These are phyloP conservation scores for Camellia sinensis DNA, from an alignment of 148 eudicot species.

Conservation along the genomic window DNA sequence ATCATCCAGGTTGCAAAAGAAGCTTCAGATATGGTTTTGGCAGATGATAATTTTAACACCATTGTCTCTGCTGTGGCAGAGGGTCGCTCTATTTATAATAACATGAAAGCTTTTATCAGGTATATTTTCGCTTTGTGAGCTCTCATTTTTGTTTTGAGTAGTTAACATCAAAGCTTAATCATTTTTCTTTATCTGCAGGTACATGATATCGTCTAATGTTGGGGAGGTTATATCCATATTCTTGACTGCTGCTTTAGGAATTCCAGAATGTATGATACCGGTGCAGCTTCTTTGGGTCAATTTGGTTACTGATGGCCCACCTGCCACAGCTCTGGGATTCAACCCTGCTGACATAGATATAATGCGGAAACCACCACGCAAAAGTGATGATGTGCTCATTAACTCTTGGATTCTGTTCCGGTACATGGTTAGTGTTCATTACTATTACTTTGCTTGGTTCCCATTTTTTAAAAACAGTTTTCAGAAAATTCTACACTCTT, in stretches of 20 bases:
- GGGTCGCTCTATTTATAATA: slow-evolving; percentile 83
- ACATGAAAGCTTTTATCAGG: slow-evolving; percentile 97
- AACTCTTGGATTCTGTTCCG: slow-evolving; percentile 75
- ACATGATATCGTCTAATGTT: slow-evolving; percentile 94
- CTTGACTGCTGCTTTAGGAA: slow-evolving; percentile 84
- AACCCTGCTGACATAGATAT: slow-evolving; percentile 82
- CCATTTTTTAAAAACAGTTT: too few species aligned
- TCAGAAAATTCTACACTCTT: too few species aligned
- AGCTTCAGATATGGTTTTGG: slow-evolving; percentile 94
- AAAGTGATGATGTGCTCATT: slow-evolving; percentile 71
- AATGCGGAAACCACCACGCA: slow-evolving; percentile 86
- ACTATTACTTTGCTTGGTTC: too few species aligned
- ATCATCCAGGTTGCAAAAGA: slow-evolving; percentile 77
- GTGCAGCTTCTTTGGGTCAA: slow-evolving; percentile 95
- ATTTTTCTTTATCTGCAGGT: slow-evolving; percentile 39
- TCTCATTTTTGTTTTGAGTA: slow-evolving; percentile 3
- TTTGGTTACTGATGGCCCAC: slow-evolving; percentile 93
- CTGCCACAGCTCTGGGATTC: slow-evolving; percentile 93
- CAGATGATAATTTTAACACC: slow-evolving; percentile 89
- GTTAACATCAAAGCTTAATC: background rate
- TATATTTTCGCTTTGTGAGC: slow-evolving; percentile 14
- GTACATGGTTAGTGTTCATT: slow-evolving; percentile 56
- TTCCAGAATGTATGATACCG: slow-evolving; percentile 87
- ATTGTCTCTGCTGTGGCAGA: slow-evolving; percentile 89
- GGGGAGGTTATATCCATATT: slow-evolving; percentile 92